phyloP scores from a whole-genome alignment of 2,329 filamentous ascomycete species.

The Epichloe glyceriae region DNA sequence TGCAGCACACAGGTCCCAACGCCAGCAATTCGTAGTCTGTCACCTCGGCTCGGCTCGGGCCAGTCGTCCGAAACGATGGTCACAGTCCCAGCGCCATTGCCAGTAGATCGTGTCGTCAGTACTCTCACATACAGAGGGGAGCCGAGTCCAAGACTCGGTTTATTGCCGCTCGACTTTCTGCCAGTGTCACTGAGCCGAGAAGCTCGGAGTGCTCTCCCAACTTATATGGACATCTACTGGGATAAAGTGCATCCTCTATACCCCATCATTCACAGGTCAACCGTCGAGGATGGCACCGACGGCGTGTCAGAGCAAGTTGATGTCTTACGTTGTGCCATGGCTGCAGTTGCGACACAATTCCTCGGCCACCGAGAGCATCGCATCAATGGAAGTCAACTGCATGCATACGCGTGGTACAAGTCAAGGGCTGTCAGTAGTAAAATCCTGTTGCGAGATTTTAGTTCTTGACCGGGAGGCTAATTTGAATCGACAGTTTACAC shows the following conservation, averaged over 20 bases:
- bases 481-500: slow-evolving; percentile 23
- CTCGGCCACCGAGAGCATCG: slow-evolving; percentile 35
- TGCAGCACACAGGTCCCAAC: slow-evolving; percentile 23
- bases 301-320: slow-evolving; percentile 23
- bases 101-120: slow-evolving; percentile 19
- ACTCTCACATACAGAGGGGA: slow-evolving; percentile 26
- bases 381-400: slow-evolving; percentile 34
- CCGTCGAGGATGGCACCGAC: slow-evolving; percentile 25
- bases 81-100: slow-evolving; percentile 28
- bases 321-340: slow-evolving; percentile 40
- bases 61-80: slow-evolving; percentile 37
- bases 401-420: slow-evolving; percentile 38
- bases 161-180: slow-evolving; percentile 15
- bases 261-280: slow-evolving; percentile 37
- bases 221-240: slow-evolving; percentile 42
- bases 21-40: slow-evolving; percentile 35
- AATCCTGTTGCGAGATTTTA: background rate
- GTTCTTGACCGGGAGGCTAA: slow-evolving; percentile 4
- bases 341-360: slow-evolving; percentile 41
- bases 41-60: slow-evolving; percentile 32
- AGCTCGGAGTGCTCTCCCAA: slow-evolving; percentile 31
- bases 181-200: slow-evolving; percentile 24
- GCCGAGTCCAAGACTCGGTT: slow-evolving; percentile 26
- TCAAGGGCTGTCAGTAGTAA: slow-evolving; percentile 32
- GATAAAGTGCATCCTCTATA: slow-evolving; percentile 33